Evolutionary conservation across 2,329 filamentous ascomycete species (phyloP).

Genomic region (Allantophomopsis lycopodina): DNA sequence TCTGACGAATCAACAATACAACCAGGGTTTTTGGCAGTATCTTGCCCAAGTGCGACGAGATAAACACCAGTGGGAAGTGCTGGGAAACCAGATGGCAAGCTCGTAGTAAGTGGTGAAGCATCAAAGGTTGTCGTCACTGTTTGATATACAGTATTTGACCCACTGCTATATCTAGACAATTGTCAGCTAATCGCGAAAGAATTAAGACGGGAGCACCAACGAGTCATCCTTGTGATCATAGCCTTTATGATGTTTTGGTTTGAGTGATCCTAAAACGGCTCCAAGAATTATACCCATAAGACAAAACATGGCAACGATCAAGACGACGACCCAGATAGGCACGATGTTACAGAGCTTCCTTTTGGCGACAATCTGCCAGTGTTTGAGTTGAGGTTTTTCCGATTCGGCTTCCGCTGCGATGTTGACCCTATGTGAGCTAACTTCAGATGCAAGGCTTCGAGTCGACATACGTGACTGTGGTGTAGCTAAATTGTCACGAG

Average conservation of each 20-base stretch:
- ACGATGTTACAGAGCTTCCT: conserved; percentile 43
- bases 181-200: neutral
- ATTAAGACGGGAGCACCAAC: conserved; percentile 4
- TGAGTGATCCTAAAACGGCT: conserved; percentile 17
- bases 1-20: conserved; percentile 44
- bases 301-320: conserved; percentile 37
- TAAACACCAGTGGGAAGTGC: conserved; percentile 40
- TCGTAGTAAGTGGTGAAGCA: conserved; percentile 32
- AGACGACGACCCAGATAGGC: conserved; percentile 45
- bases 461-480: conserved; percentile 36
- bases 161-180: neutral
- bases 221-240: conserved; percentile 6
- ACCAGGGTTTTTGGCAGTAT: conserved; percentile 32
- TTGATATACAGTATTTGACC: neutral
- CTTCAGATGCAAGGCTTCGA: conserved; percentile 34
- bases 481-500: conserved; percentile 36
- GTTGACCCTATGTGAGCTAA: conserved; percentile 39
- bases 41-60: conserved; percentile 34
- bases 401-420: conserved; percentile 27
- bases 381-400: conserved; percentile 33
- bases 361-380: conserved; percentile 38
- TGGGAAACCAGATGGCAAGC: conserved; percentile 32
- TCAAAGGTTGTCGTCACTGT: conserved; percentile 29
- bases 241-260: conserved; percentile 1
- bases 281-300: conserved; percentile 44